Percentiles rank a stretch among this genome's conserved stretches.
Evolutionary conservation across 352 stramenopile species (phyloP).

Genomic region (Elongisporangium prolatum): DNA sequence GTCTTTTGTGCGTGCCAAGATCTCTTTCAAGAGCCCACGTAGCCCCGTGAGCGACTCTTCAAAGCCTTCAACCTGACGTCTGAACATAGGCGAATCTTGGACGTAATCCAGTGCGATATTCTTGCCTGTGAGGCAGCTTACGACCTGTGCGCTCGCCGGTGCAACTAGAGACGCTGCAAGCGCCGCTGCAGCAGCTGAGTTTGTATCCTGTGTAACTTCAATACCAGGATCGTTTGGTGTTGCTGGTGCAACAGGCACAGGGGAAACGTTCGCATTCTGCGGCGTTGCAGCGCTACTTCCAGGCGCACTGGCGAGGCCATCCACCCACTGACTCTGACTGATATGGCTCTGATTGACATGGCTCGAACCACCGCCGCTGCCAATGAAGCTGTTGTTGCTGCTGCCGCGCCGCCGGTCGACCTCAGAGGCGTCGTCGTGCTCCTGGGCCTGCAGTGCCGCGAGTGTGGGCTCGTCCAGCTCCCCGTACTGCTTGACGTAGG

Average conservation of each 20-base stretch:
- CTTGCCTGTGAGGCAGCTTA: constrained; percentile 44
- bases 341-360: not conserved
- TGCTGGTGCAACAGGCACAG: not conserved
- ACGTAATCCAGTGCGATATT: constrained; percentile 85
- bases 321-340: not conserved
- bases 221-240: not conserved
- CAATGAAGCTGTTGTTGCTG: constrained; percentile 7
- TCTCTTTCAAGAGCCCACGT: constrained; percentile 59
- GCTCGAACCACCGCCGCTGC: not conserved
- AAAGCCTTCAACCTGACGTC: constrained; percentile 70
- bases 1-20: constrained; percentile 69
- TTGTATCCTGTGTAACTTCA: not conserved
- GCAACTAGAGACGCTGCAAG: not conserved
- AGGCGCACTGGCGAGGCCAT: not conserved
- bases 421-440: constrained; percentile 12
- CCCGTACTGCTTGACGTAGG: constrained; percentile 51
- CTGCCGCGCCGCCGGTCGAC: constrained; percentile 7
- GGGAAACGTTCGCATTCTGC: not conserved
- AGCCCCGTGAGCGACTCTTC: constrained; percentile 72
- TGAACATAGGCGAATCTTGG: constrained; percentile 85
- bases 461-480: constrained; percentile 32
- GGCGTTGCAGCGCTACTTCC: not conserved
- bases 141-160: not conserved
- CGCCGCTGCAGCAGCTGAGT: constrained; percentile 5
- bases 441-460: constrained; percentile 18